Base-by-base conservation (phyloP, 164 flowering plant species). In the Taxillus chinensis region DNA sequence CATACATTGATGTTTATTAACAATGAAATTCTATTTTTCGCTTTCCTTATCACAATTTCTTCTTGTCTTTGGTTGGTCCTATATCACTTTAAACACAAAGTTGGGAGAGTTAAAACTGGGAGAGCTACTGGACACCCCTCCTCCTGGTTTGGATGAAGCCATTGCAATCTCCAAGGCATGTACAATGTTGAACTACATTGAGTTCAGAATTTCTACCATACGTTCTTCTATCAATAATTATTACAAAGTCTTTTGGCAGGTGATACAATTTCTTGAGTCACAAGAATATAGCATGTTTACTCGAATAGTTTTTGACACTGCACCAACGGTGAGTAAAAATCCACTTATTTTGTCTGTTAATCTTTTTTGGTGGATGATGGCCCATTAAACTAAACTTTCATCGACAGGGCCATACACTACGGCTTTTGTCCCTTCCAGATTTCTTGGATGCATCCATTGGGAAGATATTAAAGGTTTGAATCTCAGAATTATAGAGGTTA, bases 111-210 rank as follows among this genome's bases (percentile, higher is more conserved):
- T 92, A 40, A 92, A 92, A 71, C 79, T 92, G n/a, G 98, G 91
- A 71, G 98, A 92, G 76, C 78, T 92, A 68, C 77, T 89, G 61
- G 98, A 89, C 50, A 82, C 98, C 7, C 95, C 96, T 60, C 98
- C 98, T 49, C 98, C 98, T 77, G 98, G 98, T 55, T 62, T 92
- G 61, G 98, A 92, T 86, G 98, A 92, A 81, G 96, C 93, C 63
- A 80, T 92, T 67, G 98, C 96, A 63, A 92, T 92, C 68, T 82
- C 96, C 15, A 92, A 89, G 85, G 98, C 73, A 70, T 62, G 45
- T 62, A 52, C 75, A 63, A 80, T 65, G 8, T 51, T 62, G n/a
- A 39, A 38, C 62, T 43, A 39, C 58, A 58, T 4, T 41, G 16
- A 11, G 6, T 58, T 37, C 41, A 11, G 39, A 5, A 9, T 57